These are phyloP conservation scores for Trifolium subterraneum DNA, from an alignment of 306 rosid genomes.

Conservation along the genomic window DNA sequence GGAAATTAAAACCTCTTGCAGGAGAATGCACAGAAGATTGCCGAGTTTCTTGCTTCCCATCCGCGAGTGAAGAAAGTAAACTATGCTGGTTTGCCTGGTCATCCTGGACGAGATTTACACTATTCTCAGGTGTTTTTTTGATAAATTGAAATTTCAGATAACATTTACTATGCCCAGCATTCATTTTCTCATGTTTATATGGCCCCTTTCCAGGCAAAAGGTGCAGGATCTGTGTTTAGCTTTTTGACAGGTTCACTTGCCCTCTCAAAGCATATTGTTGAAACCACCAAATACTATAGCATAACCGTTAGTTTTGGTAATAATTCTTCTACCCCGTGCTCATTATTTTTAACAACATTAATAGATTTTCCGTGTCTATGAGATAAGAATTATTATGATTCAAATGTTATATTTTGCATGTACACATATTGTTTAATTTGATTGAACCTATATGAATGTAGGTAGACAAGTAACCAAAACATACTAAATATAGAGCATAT, in stretches of 20 bases:
- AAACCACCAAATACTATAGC: conserved; percentile 87
- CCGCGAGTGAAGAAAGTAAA: conserved; percentile 77
- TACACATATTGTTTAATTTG: neutral
- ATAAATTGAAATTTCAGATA: conserved; percentile 28
- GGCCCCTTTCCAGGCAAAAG: conserved; percentile 70
- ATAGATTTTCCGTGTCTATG: neutral
- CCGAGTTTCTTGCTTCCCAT: conserved; percentile 85
- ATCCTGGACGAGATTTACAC: conserved; percentile 80
- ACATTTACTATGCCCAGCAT: conserved; percentile 1
- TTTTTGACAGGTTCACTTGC: conserved; percentile 83
- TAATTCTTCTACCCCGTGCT: conserved; percentile 24
- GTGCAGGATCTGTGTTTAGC: conserved; percentile 94
- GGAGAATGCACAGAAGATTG: conserved; percentile 94
- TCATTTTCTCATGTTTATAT: conserved; percentile 28
- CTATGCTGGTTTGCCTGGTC: conserved; percentile 77
- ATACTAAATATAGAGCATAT: neutral
- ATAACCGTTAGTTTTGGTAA: conserved; percentile 95
- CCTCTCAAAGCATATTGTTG: conserved; percentile 89
- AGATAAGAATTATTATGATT: no score
- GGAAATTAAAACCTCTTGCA: conserved; percentile 45
- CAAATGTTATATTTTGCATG: neutral
- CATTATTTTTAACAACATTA: neutral
- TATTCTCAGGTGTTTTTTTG: conserved; percentile 73
- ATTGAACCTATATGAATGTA: neutral
- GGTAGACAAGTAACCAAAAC: neutral